These are phyloP conservation scores for Ophiosphaerella narmari DNA, from an alignment of 2,329 filamentous ascomycete genomes.

Conservation along the genomic window DNA sequence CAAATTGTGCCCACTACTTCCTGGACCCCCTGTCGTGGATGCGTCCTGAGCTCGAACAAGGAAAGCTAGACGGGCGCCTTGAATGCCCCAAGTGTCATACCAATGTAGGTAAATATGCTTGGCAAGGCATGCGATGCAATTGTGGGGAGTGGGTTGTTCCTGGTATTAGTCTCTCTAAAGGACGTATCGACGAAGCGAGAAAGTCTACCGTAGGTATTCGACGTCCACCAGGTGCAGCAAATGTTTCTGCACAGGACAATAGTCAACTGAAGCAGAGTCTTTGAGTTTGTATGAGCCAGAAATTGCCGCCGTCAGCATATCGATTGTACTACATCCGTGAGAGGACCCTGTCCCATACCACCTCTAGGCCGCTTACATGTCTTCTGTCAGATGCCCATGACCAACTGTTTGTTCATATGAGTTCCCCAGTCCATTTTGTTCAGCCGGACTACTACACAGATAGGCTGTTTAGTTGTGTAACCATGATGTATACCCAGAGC, in stretches of 20 bases:
- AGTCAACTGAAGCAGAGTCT: neutral
- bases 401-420: too few species aligned
- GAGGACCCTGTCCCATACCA: too few species aligned
- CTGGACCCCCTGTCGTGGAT: conserved; percentile 95
- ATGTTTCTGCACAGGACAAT: neutral
- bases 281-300: neutral
- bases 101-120: conserved; percentile 90
- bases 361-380: too few species aligned
- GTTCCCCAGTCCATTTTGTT: too few species aligned
- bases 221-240: conserved; percentile 36
- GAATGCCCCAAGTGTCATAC: conserved; percentile 84
- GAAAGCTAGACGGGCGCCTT: conserved; percentile 80
- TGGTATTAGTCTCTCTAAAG: conserved; percentile 82
- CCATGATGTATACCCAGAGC: too few species aligned
- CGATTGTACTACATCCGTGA: too few species aligned
- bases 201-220: conserved; percentile 38
- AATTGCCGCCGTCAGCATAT: too few species aligned
- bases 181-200: conserved; percentile 74
- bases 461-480: too few species aligned
- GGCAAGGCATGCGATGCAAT: conserved; percentile 92
- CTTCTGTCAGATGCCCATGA: too few species aligned
- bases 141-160: conserved; percentile 91
- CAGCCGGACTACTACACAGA: too few species aligned
- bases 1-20: conserved; percentile 81
- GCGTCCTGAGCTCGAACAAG: conserved; percentile 80